A percentile compares a stretch with the other conserved stretches of the same genome.
phyloP scores from a whole-genome alignment of 164 flowering plant genomes.

The Aristolochia contorta region DNA sequence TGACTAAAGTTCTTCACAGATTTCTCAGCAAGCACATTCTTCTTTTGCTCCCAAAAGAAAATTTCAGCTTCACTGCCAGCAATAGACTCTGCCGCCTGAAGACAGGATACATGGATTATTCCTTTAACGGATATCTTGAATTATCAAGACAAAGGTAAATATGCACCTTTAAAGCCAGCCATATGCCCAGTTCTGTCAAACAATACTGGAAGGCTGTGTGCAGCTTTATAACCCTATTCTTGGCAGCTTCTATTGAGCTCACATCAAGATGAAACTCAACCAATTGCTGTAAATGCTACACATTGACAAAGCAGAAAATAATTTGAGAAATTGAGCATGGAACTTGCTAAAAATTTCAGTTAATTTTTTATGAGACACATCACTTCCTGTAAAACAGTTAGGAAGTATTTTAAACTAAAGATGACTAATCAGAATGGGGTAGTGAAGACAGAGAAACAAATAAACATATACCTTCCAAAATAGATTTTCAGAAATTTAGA shows the following conservation, averaged over 20 bases:
- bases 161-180: constrained; percentile 61
- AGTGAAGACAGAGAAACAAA: no score
- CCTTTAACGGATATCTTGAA: no score
- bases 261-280: constrained; percentile 17
- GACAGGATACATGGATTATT: background rate
- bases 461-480: no score
- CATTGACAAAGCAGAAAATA: background rate
- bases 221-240: constrained; percentile 33
- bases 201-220: constrained; percentile 36
- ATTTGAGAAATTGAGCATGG: no score
- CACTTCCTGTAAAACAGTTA: no score
- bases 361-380: no score
- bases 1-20: constrained; percentile 34
- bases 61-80: constrained; percentile 22
- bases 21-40: constrained; percentile 27
- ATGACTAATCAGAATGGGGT: no score
- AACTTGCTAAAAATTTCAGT: no score
- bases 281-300: constrained; percentile 32
- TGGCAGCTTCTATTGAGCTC: constrained; percentile 20
- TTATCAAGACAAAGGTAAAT: background rate
- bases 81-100: constrained; percentile 60
- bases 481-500: no score
- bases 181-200: constrained; percentile 63
- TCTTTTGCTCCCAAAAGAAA: constrained; percentile 29
- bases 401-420: no score